Conservation (phyloP, 2,329 filamentous ascomycete species). For the Cladosporium phlei region DNA sequence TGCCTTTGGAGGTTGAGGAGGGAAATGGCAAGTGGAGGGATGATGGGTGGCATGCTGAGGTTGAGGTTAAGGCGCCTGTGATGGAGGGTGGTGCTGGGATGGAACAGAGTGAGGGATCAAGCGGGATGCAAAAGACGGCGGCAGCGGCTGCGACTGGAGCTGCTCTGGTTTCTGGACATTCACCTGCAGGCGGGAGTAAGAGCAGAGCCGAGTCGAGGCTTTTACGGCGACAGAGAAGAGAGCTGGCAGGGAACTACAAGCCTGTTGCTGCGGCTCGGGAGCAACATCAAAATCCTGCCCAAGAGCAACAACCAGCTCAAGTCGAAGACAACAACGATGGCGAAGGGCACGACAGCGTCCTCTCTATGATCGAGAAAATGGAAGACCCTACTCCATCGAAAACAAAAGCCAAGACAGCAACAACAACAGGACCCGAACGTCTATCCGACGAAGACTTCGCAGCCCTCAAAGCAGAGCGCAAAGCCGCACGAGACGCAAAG, state of each 20-base stretch:
- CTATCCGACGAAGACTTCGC: no score
- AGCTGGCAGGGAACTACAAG: constrained; percentile 19
- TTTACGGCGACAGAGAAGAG: constrained; percentile 17
- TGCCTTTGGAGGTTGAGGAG: constrained; percentile 2
- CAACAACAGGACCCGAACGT: no score
- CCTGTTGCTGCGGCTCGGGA: not conserved
- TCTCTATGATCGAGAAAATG: constrained; percentile 21
- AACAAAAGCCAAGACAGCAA: constrained; percentile 9
- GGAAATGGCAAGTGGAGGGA: constrained; percentile 11
- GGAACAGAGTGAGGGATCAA: constrained; percentile 7
- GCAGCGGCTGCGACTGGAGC: not conserved
- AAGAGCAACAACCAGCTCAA: not conserved
- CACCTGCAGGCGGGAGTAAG: not conserved
- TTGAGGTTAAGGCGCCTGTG: constrained; percentile 13
- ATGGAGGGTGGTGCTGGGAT: not conserved
- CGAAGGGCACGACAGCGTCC: constrained; percentile 16
- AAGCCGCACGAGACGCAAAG: not conserved
- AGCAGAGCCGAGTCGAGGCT: constrained; percentile 7
- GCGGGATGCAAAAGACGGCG: not conserved
- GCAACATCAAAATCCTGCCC: no score
- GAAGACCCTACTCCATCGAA: constrained; percentile 13
- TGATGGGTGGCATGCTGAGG: constrained; percentile 15
- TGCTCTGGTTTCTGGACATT: not conserved
- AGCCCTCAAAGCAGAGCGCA: constrained; percentile 1
- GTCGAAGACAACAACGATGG: constrained; percentile 6